Percentiles rank a stretch among this genome's conserved stretches.
These are phyloP conservation scores for Albifimbria verrucaria DNA, from an alignment of 2,329 filamentous ascomycete genomes.

Conservation along the genomic window DNA sequence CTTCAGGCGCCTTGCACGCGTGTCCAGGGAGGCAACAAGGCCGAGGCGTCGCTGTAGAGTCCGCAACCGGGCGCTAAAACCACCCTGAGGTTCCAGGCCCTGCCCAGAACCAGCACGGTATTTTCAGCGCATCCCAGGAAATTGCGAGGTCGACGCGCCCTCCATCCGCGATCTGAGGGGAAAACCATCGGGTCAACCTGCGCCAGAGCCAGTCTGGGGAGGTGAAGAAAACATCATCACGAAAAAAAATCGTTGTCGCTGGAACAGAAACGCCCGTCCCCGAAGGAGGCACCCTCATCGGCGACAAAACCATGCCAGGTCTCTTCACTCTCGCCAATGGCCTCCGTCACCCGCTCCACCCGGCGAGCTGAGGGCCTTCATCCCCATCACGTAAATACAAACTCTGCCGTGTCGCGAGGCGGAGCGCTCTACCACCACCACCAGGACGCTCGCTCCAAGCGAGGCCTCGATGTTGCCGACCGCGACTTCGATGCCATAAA, in stretches of 20 bases:
- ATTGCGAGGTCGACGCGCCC: background rate
- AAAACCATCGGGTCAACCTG: background rate
- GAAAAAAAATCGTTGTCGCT: background rate
- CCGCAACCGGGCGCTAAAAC: too few relatives aligned
- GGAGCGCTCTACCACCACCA: slow-evolving; percentile 25
- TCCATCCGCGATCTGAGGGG: background rate
- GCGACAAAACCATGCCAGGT: slow-evolving; percentile 33
- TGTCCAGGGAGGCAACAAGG: too few relatives aligned
- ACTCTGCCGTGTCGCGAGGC: slow-evolving; percentile 20
- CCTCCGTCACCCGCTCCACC: slow-evolving; percentile 49
- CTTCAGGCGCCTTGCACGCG: too few relatives aligned
- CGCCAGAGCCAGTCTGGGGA: background rate
- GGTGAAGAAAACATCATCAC: background rate
- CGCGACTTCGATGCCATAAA: slow-evolving; percentile 42
- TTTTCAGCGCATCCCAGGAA: too few relatives aligned
- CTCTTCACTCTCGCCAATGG: slow-evolving; percentile 39
- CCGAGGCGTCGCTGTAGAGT: too few relatives aligned
- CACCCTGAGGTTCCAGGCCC: background rate
- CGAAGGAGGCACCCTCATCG: background rate
- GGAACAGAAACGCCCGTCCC: too few relatives aligned
- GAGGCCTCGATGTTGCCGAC: slow-evolving; percentile 41
- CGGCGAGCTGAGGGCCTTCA: slow-evolving; percentile 46
- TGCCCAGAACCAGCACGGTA: background rate
- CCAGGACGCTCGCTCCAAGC: slow-evolving; percentile 43
- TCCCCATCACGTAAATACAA: slow-evolving; percentile 25